A percentile compares a stretch with the other conserved stretches of the same genome.
Conservation (phyloP, 75 land plant species). For the Isoetes taiwanensis region DNA sequence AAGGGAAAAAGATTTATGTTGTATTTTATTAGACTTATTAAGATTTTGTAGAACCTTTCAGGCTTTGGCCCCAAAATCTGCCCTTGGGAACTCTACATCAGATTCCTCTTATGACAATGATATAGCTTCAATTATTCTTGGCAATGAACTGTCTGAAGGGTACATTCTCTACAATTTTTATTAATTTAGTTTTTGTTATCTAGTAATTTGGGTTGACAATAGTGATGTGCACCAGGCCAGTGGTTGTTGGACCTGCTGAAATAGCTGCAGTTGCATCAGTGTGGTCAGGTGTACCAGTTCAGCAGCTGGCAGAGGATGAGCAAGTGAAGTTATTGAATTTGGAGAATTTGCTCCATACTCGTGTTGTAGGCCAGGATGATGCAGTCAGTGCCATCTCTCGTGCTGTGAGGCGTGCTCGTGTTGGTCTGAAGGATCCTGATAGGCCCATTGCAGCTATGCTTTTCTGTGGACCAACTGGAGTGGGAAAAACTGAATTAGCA, state of each 20-base stretch:
- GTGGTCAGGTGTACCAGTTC: constrained; percentile 95
- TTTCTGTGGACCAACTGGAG: constrained; percentile 98
- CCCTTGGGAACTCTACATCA: constrained; percentile 10
- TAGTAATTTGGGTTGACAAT: too few relatives aligned
- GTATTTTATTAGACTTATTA: neutral
- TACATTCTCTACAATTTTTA: neutral
- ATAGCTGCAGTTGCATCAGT: constrained; percentile 76
- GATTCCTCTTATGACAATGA: neutral
- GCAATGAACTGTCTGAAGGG: neutral
- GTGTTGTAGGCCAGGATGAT: constrained; percentile 90
- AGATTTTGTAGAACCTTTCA: constrained; percentile 2
- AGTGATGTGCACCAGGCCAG: too few relatives aligned
- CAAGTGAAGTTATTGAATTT: constrained; percentile 43
- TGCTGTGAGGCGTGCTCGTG: constrained; percentile 75
- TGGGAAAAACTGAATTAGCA: constrained; percentile 93
- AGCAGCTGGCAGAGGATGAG: constrained; percentile 71
- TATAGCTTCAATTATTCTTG: neutral
- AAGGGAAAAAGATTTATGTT: neutral
- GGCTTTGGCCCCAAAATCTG: constrained; percentile 15
- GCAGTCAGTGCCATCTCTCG: constrained; percentile 73
- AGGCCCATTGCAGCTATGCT: constrained; percentile 89
- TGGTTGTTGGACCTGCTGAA: constrained; percentile 70
- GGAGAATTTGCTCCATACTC: constrained; percentile 53
- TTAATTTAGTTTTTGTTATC: neutral
- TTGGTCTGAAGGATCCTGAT: constrained; percentile 82